Percentiles rank a stretch among this genome's conserved stretches.
Evolutionary conservation across 2,329 filamentous ascomycete genomes (phyloP).

Genomic region (Kalaharituber pfeilii): DNA sequence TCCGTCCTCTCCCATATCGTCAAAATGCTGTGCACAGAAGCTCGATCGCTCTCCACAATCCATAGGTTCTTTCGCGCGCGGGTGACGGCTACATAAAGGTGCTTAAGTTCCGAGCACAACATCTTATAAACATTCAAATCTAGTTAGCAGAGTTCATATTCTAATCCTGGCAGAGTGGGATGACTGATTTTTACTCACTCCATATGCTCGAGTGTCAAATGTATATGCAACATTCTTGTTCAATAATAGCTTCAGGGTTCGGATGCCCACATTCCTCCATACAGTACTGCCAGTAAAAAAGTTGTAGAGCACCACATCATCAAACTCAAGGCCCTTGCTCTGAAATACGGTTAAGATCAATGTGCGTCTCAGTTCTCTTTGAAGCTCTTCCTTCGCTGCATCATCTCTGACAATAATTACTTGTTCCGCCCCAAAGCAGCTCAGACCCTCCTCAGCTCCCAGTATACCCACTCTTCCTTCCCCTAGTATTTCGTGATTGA

Average conservation of each 20-base stretch:
- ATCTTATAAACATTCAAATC: too few relatives aligned
- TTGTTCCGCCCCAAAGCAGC: slow-evolving; percentile 24
- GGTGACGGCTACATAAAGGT: not conserved
- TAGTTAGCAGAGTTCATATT: too few relatives aligned
- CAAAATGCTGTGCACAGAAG: not conserved
- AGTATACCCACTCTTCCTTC: not conserved
- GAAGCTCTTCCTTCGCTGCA: slow-evolving; percentile 18
- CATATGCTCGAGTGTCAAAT: not conserved
- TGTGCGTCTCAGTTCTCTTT: slow-evolving; percentile 15
- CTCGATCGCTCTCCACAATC: not conserved
- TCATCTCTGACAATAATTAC: slow-evolving; percentile 26
- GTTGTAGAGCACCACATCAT: slow-evolving; percentile 26
- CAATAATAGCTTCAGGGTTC: not conserved
- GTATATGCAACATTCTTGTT: not conserved
- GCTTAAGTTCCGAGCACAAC: not conserved
- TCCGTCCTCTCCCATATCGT: not conserved
- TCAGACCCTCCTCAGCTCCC: not conserved
- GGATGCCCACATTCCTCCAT: not conserved
- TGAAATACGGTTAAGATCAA: slow-evolving; percentile 25
- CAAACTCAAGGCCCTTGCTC: slow-evolving; percentile 28
- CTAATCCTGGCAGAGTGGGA: too few relatives aligned
- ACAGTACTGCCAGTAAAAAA: slow-evolving; percentile 19
- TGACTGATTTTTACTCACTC: too few relatives aligned
- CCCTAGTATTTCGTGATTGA: not conserved
- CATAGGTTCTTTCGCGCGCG: not conserved